Percentiles rank a stretch among this genome's conserved stretches.
These are phyloP conservation scores for Erodium maritimum DNA, from an alignment of 345 rosid species.

Conservation along the genomic window DNA sequence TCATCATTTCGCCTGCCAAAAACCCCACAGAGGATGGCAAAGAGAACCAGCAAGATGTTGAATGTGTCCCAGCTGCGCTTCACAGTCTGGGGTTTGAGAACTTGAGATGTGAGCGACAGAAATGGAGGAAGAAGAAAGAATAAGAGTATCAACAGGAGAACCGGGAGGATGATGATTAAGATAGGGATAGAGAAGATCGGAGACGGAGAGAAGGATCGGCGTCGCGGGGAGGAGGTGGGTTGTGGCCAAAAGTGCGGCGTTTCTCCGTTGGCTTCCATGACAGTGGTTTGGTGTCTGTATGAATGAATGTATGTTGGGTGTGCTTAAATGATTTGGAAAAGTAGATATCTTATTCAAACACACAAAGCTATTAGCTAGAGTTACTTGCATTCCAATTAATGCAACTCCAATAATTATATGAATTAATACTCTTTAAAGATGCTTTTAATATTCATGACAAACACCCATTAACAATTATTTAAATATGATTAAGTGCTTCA, in stretches of 20 bases:
- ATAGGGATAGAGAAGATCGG: conserved; percentile 31
- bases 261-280: conserved; percentile 21
- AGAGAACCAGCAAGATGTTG: conserved; percentile 44
- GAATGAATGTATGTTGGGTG: too few species aligned
- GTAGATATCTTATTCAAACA: too few species aligned
- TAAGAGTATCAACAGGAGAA: conserved; percentile 27
- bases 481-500: too few species aligned
- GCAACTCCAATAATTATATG: too few species aligned
- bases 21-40: conserved; percentile 67
- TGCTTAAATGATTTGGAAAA: too few species aligned
- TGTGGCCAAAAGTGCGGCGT: conserved; percentile 42
- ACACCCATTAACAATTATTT: too few species aligned
- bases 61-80: conserved; percentile 63
- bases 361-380: too few species aligned
- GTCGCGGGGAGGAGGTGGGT: conserved; percentile 26
- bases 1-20: conserved; percentile 50
- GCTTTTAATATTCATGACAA: too few species aligned
- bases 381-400: too few species aligned
- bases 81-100: conserved; percentile 28
- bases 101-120: conserved; percentile 31
- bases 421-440: too few species aligned
- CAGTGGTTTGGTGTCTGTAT: too few species aligned
- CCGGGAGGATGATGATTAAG: conserved; percentile 40
- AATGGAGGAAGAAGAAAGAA: conserved; percentile 34
- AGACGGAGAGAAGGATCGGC: conserved; percentile 23